Evolutionary conservation across 1,284 basidiomycete species (phyloP).

Genomic region (Takashimella tepidaria): DNA sequence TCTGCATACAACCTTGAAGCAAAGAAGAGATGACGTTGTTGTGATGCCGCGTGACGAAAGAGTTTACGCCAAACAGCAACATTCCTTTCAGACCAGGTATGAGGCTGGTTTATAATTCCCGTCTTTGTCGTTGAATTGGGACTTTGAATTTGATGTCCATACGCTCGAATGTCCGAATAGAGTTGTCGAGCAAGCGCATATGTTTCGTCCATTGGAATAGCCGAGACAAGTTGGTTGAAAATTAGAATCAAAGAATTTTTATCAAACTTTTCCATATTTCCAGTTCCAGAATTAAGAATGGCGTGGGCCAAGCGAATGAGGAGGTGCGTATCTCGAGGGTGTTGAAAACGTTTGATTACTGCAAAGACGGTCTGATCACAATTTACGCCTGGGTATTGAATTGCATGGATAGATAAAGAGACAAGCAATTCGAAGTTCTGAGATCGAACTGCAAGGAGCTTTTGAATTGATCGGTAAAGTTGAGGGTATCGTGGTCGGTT

Average conservation of each 20-base stretch:
- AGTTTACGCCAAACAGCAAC: conserved; percentile 18
- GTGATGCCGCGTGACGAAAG: conserved; percentile 12
- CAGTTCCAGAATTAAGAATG: conserved; percentile 7
- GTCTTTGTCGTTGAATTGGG: conserved; percentile 6
- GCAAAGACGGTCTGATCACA: neutral
- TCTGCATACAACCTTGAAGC: conserved; percentile 40
- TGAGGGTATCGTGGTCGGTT: neutral
- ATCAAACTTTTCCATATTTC: conserved; percentile 1
- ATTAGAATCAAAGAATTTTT: conserved; percentile 3
- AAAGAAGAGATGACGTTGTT: conserved; percentile 24
- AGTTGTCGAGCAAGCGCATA: conserved; percentile 18
- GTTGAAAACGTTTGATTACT: neutral
- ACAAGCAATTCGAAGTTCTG: neutral
- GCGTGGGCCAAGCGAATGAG: conserved; percentile 8
- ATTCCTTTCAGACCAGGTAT: neutral
- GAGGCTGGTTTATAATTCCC: too few species aligned
- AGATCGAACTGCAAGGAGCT: neutral
- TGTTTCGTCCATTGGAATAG: conserved; percentile 8
- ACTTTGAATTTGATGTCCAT: too few species aligned
- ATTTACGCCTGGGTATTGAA: conserved; percentile 2
- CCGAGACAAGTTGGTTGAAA: conserved; percentile 9
- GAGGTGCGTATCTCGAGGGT: neutral
- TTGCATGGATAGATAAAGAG: neutral
- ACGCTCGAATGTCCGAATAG: conserved; percentile 18
- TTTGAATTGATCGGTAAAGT: neutral